Base-by-base conservation (phyloP, 371 early-diverging fungal species). In the Zancudomyces culisetae region DNA sequence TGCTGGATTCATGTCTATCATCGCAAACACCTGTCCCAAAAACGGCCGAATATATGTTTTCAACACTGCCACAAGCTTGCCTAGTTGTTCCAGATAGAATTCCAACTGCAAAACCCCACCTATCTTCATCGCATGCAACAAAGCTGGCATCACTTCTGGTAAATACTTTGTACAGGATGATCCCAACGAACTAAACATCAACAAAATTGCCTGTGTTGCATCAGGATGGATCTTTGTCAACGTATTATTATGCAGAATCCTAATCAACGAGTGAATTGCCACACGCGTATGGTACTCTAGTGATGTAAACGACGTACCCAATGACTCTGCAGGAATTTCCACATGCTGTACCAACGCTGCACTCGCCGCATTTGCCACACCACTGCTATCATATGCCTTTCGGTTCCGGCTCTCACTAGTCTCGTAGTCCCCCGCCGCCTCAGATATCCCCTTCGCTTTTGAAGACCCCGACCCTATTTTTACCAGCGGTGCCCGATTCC, bases 131-230 rank as follows among this genome's bases (percentile, higher is more conserved):
- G 80, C 77, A 45, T 39, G 42, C 43, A 55, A 55, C 10, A 68
- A 50, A 1, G 61, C 61, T 15, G 63, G 57, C 45, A 68, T 42
- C 21, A 71, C 73, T 55, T 73, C 72, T 18, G 71, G 62, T 49
- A 83, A 56, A 51, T 72, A 79, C 22, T 70, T 69, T 10, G 72
- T 75, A 55, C 79, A 75, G 39, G 70, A 74, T 10, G 68, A 51
- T 2, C 90, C 87, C 20, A 91, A 70, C 0, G 91, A 84, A 47
- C 86, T 83, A 70, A 94, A 94, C 41, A 95, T 89, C 49, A 81
- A 80, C 77, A 92, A 82, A 55, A 94, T 79, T 21, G 95, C 95
- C 57, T 89, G 84, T 40, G 89, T 81, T 1, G 89, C 96, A 21
- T 81, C 77, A 2, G 83, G 79, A 63, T 94, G 95, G 57, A 88